A percentile compares a stretch with the other conserved stretches of the same genome.
phyloP scores from a whole-genome alignment of 352 stramenopile genomes.

The Pythium graminicola region DNA sequence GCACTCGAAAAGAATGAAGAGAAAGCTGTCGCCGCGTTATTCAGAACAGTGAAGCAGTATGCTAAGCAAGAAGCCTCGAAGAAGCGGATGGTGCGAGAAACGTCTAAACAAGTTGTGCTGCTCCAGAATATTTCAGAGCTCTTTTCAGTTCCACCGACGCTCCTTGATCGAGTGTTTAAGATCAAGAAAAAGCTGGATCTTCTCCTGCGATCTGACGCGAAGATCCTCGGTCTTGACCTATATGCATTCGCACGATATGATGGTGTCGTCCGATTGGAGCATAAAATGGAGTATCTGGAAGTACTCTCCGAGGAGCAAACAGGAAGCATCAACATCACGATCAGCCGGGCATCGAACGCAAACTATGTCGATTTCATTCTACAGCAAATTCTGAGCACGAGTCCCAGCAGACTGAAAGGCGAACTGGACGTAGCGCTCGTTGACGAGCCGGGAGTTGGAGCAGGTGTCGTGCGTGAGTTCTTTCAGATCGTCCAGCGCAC shows the following conservation, averaged over 20 bases:
- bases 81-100: slow-evolving; percentile 36
- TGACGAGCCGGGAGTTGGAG: slow-evolving; percentile 59
- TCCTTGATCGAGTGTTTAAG: slow-evolving; percentile 31
- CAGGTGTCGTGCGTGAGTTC: slow-evolving; percentile 63
- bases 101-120: slow-evolving; percentile 39
- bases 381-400: slow-evolving; percentile 55
- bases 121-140: slow-evolving; percentile 37
- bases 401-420: slow-evolving; percentile 37
- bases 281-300: slow-evolving; percentile 72
- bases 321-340: slow-evolving; percentile 42
- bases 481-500: slow-evolving; percentile 65
- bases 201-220: slow-evolving; percentile 58
- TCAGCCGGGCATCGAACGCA: slow-evolving; percentile 48
- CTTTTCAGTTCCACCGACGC: slow-evolving; percentile 33
- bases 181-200: slow-evolving; percentile 52
- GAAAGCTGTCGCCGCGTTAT: slow-evolving; percentile 28
- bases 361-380: slow-evolving; percentile 70
- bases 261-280: slow-evolving; percentile 47
- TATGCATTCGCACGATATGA: slow-evolving; percentile 46
- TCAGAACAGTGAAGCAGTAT: slow-evolving; percentile 41
- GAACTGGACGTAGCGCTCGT: slow-evolving; percentile 59
- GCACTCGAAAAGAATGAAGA: slow-evolving; percentile 33
- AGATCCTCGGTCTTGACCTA: slow-evolving; percentile 62
- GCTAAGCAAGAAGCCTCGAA: slow-evolving; percentile 44
- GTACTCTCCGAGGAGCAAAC: slow-evolving; percentile 53